phyloP scores from a whole-genome alignment of 2,329 filamentous ascomycete species.

The Curvularia eragrostidis region DNA sequence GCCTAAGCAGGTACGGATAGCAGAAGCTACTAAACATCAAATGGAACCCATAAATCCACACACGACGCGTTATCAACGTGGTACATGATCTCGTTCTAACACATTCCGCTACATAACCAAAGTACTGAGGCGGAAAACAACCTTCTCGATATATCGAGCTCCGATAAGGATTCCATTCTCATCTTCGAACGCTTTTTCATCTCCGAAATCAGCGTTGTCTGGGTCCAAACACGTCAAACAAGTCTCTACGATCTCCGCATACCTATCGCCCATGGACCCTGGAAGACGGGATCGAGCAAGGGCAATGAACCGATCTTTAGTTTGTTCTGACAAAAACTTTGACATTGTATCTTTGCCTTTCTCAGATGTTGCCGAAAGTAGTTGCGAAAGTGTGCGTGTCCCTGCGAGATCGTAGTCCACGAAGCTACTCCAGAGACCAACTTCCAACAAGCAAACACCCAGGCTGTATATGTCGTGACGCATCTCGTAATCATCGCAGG shows the following conservation, averaged over 20 bases:
- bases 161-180: slow-evolving; percentile 40
- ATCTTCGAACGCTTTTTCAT: slow-evolving; percentile 36
- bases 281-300: slow-evolving; percentile 4
- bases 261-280: slow-evolving; percentile 43
- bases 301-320: not conserved
- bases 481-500: slow-evolving; percentile 55
- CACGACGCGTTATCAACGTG: too few relatives aligned
- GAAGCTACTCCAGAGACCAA: slow-evolving; percentile 57
- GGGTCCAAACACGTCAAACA: slow-evolving; percentile 30
- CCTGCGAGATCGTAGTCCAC: slow-evolving; percentile 26
- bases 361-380: slow-evolving; percentile 14
- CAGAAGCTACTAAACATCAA: too few relatives aligned
- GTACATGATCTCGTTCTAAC: too few relatives aligned
- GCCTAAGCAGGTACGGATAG: too few relatives aligned
- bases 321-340: not conserved
- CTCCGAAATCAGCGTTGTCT: slow-evolving; percentile 28
- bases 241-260: slow-evolving; percentile 30
- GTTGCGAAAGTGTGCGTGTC: not conserved
- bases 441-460: slow-evolving; percentile 61
- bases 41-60: too few relatives aligned
- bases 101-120: not conserved
- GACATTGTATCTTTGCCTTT: not conserved
- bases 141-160: slow-evolving; percentile 44
- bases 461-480: slow-evolving; percentile 65
- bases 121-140: slow-evolving; percentile 8